Percentiles rank a stretch among this genome's conserved stretches.
phyloP scores from a whole-genome alignment of 306 rosid genomes.

The Oxytropis ochrocephala region DNA sequence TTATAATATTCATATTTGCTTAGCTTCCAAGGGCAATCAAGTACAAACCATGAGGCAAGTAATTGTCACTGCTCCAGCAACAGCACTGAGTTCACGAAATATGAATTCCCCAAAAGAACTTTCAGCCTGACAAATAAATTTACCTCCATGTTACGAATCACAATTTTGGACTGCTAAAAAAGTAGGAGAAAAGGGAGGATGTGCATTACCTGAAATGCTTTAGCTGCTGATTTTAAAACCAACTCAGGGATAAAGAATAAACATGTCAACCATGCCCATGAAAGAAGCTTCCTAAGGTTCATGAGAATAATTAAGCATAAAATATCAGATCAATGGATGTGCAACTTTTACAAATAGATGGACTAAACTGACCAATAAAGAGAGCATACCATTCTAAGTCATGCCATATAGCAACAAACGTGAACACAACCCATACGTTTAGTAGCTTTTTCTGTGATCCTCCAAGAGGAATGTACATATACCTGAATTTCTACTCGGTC shows the following conservation, averaged over 20 bases:
- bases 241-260: slow-evolving; percentile 84
- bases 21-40: neutral
- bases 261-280: slow-evolving; percentile 98
- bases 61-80: slow-evolving; percentile 83
- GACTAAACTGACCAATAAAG: slow-evolving; percentile 17
- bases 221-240: slow-evolving; percentile 66
- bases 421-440: slow-evolving; percentile 84
- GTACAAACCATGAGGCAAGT: slow-evolving; percentile 83
- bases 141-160: slow-evolving; percentile 13
- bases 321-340: slow-evolving; percentile 9
- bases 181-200: neutral
- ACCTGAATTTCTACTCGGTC: slow-evolving; percentile 48
- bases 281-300: slow-evolving; percentile 83
- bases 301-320: slow-evolving; percentile 24
- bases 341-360: slow-evolving; percentile 17
- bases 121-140: slow-evolving; percentile 44
- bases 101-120: slow-evolving; percentile 46
- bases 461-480: slow-evolving; percentile 88
- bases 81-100: slow-evolving; percentile 74
- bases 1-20: neutral
- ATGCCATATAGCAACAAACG: slow-evolving; percentile 93
- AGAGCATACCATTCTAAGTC: slow-evolving; percentile 85
- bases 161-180: neutral
- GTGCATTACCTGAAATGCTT: slow-evolving; percentile 58
- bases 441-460: slow-evolving; percentile 73